These are phyloP conservation scores for Coniferiporia weirii DNA, from an alignment of 1,284 basidiomycete genomes.

Conservation along the genomic window DNA sequence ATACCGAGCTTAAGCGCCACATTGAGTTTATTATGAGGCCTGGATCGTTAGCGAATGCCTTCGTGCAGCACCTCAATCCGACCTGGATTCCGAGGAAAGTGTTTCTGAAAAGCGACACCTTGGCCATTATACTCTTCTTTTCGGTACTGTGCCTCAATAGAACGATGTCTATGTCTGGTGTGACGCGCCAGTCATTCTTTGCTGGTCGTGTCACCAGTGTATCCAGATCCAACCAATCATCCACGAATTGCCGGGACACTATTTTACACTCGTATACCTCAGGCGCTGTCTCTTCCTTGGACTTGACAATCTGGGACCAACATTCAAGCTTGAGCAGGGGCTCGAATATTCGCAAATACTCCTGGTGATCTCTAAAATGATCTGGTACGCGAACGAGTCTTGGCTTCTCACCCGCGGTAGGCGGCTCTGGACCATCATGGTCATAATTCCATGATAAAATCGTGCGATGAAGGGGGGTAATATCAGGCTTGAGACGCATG, in stretches of 20 bases:
- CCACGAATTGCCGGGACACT: constrained; percentile 56
- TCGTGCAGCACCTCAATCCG: constrained; percentile 44
- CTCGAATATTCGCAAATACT: constrained; percentile 78
- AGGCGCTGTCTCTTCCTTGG: constrained; percentile 56
- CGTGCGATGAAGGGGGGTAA: constrained; percentile 73
- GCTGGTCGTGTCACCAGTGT: constrained; percentile 51
- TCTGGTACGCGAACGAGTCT: constrained; percentile 51
- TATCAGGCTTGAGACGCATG: constrained; percentile 77
- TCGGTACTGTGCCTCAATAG: constrained; percentile 53
- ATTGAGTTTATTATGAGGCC: constrained; percentile 58
- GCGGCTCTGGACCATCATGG: constrained; percentile 57
- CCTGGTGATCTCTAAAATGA: constrained; percentile 56
- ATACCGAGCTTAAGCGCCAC: constrained; percentile 79
- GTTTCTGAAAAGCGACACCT: constrained; percentile 66
- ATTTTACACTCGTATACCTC: constrained; percentile 56
- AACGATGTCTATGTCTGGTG: constrained; percentile 73
- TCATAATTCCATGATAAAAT: constrained; percentile 87
- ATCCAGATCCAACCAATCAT: constrained; percentile 74
- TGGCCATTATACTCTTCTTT: constrained; percentile 61
- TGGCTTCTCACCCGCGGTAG: constrained; percentile 35
- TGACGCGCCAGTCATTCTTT: constrained; percentile 66
- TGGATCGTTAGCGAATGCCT: constrained; percentile 40
- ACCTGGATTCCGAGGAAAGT: constrained; percentile 47
- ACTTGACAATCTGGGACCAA: constrained; percentile 84
- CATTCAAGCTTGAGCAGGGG: constrained; percentile 89